Evolutionary conservation across 768 basidiomycete species (phyloP).

Genomic region (Tremella yokohamensis): DNA sequence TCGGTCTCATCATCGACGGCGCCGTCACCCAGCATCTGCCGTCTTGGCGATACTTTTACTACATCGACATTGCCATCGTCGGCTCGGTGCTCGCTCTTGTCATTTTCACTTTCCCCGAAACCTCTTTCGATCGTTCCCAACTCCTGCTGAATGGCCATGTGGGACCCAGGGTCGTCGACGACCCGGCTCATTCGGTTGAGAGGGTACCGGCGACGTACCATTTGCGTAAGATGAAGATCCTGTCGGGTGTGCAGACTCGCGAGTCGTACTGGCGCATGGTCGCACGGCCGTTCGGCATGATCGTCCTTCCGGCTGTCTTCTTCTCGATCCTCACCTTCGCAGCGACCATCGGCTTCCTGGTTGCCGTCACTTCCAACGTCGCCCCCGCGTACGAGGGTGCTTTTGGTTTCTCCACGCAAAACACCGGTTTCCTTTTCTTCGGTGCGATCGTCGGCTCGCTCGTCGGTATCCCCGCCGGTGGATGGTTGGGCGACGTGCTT

Average conservation of each 20-base stretch:
- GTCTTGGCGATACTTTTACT: conserved; percentile 10
- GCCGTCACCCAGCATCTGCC: conserved; percentile 5
- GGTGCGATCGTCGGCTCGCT: conserved; percentile 1
- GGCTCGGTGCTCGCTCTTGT: background rate
- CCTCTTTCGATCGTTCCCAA: background rate
- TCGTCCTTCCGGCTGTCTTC: no score
- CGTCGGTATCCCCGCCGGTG: conserved; percentile 3
- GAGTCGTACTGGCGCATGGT: no score
- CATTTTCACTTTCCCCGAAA: conserved; percentile 10
- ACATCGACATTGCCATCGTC: conserved; percentile 6
- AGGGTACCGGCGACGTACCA: no score
- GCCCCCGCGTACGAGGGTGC: background rate
- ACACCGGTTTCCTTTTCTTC: background rate
- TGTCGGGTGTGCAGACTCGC: no score
- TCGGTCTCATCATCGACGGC: conserved; percentile 7
- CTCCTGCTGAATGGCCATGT: conserved; percentile 1
- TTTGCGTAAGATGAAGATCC: no score
- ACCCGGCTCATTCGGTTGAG: background rate
- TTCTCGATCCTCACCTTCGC: no score
- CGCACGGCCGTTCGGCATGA: no score
- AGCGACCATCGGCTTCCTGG: no score
- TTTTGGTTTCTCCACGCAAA: background rate
- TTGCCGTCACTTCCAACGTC: no score
- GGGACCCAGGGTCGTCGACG: background rate
- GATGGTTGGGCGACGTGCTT: background rate